These are phyloP conservation scores for Exophiala bonariae DNA, from an alignment of 2,329 filamentous ascomycete genomes.

Conservation along the genomic window DNA sequence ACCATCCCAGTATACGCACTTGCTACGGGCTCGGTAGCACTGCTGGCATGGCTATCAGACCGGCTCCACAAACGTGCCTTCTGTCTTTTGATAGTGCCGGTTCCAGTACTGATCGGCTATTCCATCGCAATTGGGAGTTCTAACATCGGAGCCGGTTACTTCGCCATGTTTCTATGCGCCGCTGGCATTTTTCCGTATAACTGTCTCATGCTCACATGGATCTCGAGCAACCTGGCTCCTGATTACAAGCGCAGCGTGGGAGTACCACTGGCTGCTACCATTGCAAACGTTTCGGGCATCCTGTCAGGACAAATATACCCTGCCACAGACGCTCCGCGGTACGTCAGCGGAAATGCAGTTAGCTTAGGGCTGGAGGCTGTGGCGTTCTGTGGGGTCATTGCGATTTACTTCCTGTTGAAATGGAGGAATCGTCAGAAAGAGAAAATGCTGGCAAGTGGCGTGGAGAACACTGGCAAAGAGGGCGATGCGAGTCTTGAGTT, in stretches of 20 bases:
- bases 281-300: slow-evolving; percentile 31
- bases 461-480: slow-evolving; percentile 27
- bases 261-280: slow-evolving; percentile 32
- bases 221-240: slow-evolving; percentile 35
- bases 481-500: slow-evolving; percentile 27
- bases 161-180: slow-evolving; percentile 34
- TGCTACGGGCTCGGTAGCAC: slow-evolving; percentile 31
- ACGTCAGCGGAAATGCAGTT: slow-evolving; percentile 29
- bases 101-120: slow-evolving; percentile 36
- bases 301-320: slow-evolving; percentile 36
- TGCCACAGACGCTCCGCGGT: slow-evolving; percentile 31
- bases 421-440: slow-evolving; percentile 31
- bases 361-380: slow-evolving; percentile 27
- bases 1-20: slow-evolving; percentile 56
- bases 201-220: slow-evolving; percentile 32
- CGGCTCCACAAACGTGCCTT: slow-evolving; percentile 31
- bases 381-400: slow-evolving; percentile 23
- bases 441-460: slow-evolving; percentile 28
- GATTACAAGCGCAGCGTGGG: slow-evolving; percentile 35
- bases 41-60: slow-evolving; percentile 32
- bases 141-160: slow-evolving; percentile 32
- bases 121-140: slow-evolving; percentile 33
- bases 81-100: slow-evolving; percentile 31
- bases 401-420: slow-evolving; percentile 30
- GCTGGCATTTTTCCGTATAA: slow-evolving; percentile 30